Evolutionary conservation across 2,329 filamentous ascomycete species (phyloP), one percentile per base, ranked within the genome.

Genomic region (Dactylonectria macrodidyma): DNA sequence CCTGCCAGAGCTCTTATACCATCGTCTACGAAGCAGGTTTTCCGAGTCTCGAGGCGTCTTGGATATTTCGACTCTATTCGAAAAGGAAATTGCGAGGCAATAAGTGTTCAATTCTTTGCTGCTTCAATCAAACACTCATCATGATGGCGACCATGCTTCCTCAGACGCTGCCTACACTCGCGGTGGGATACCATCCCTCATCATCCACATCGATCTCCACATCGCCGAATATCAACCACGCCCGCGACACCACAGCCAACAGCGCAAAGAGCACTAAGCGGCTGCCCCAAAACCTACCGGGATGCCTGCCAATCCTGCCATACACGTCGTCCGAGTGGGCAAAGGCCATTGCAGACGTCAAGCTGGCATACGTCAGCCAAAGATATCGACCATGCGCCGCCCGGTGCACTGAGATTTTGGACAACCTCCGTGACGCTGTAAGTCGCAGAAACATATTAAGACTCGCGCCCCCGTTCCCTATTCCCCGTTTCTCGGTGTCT

Each of bases 371-470:
- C 68, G 70, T 85, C 22, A 82, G 82, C 72, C 82, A 82, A 63
- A 82, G 84, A 64, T 89, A 88, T 72, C 84, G 86, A 10, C 83
- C 84, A 8, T 90, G 88, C 78, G 85, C 85, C 46, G 79, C 84
- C 33, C 81, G 84, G 51, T 90, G 88, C 76, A 81, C 80, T 55
- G 86, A 89, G 73, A 84, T 90, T 44, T 76, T 90, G 38, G 83
- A 85, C 48, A 84, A 82, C 64, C 77, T 86, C 56, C 84, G 82
- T 70, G 81, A 86, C 56, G 75, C 75, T 58, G 85, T 86, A 79
- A 78, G 83, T 79, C 33, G 6, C 19, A 22, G 58, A 12, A 19
- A 41, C 22, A 16, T 30, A n/a, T 30, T 30, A 3, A 3, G 6
- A 54, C 2, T 54, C 22, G 30, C 19, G 34, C 33, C 22, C 33